These are phyloP conservation scores for Tetracentron sinense DNA, from an alignment of 164 flowering plant species.

Conservation along the genomic window DNA sequence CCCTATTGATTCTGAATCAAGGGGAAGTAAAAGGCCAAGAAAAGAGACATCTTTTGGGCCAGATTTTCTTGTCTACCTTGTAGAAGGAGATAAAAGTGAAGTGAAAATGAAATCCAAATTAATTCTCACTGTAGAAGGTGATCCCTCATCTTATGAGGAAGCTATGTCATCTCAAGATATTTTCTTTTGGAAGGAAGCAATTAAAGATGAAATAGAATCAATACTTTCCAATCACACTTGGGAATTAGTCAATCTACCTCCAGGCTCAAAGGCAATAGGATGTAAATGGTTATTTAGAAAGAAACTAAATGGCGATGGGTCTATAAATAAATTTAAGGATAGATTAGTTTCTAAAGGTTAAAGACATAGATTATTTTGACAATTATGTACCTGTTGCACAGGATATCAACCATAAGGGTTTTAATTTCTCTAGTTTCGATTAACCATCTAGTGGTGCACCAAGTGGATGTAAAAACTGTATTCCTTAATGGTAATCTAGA, in stretches of 20 bases:
- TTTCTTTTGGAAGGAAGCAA: constrained; percentile 5
- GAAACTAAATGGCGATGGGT: constrained; percentile 8
- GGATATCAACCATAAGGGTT: neutral
- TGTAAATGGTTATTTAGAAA: constrained; percentile 10
- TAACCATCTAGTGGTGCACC: neutral
- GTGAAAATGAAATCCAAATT: neutral
- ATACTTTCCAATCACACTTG: constrained; percentile 5
- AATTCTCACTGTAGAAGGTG: neutral
- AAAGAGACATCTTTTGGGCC: neutral
- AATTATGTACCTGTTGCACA: constrained; percentile 5
- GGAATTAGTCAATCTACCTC: constrained; percentile 1
- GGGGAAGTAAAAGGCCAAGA: neutral
- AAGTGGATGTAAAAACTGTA: constrained; percentile 8
- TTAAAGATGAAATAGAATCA: constrained; percentile 16
- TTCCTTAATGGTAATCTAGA: constrained; percentile 9
- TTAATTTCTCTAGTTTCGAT: neutral
- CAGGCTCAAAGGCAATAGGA: neutral
- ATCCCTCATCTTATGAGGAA: constrained; percentile 4
- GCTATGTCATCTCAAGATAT: neutral
- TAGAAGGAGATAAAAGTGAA: neutral
- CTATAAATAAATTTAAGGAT: constrained; percentile 7
- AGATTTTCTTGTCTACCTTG: neutral
- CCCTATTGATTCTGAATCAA: neutral
- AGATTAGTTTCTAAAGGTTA: constrained; percentile 9
- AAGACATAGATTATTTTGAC: constrained; percentile 11